Base-by-base conservation (phyloP, 2,329 filamentous ascomycete species). In the Calonectria pseudoreteaudii region DNA sequence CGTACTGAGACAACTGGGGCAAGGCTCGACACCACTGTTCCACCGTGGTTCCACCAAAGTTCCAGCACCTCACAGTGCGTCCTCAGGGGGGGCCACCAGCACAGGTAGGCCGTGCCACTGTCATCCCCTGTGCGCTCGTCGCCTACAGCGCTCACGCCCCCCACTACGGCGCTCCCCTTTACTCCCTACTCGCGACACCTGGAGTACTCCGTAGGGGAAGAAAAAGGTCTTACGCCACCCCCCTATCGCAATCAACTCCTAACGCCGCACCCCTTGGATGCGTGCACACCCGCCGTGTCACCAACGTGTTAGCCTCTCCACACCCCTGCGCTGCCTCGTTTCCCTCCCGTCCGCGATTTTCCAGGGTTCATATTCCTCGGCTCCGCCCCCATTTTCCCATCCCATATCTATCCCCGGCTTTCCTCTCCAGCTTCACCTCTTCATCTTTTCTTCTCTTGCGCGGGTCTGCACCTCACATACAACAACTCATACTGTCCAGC, bases 341-440 rank as follows among this genome's bases (percentile, higher is more conserved):
- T 68, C 71, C 71, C 71, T 70, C 68, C 68, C 68, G 68, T 70
- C 68, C 68, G 68, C 68, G 68, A 50, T 65, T 66, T 72, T 65
- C 66, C 58, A 73, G 64, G 69, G 60, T 71, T 66, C 65, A 60
- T 67, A 71, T 67, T 72, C 36, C 71, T 66, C 65, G 68, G 64
- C 56, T 68, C 68, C 72, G 68, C 72, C 64, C 68, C 68, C 66
- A 58, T 73, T 44, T 44, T 68, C 66, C 58, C 66, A 66, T 60
- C 66, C 65, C 67, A 66, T 68, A 66, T 73, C 71, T 52, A 71
- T 71, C 65, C 68, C 56, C 49, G 38, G 56, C 68, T 53, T 67
- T 62, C n/a, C 68, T 70, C 68, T 49, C 66, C 70, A 68, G 50
- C 49, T 56, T 65, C 66, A 69, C 7, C 70, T 68, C 44, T 64